phyloP scores from a whole-genome alignment of 2,329 filamentous ascomycete genomes.

The Venturia pyrina region DNA sequence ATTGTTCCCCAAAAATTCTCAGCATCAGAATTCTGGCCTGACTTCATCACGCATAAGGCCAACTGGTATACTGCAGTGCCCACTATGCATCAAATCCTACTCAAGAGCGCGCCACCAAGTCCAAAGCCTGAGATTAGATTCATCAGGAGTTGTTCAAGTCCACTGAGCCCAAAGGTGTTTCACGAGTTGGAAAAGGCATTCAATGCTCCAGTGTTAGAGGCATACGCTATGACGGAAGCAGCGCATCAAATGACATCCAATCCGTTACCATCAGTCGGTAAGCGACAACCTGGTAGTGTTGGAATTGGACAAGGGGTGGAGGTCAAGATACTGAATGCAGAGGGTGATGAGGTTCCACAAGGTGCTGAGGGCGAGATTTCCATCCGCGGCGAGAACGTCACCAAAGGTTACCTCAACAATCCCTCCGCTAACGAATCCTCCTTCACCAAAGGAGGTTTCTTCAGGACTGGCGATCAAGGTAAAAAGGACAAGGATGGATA shows the following conservation, averaged over 20 bases:
- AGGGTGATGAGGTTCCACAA: conserved; percentile 56
- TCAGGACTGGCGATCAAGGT: conserved; percentile 81
- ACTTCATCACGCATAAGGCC: conserved; percentile 63
- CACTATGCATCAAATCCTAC: conserved; percentile 81
- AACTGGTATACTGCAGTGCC: conserved; percentile 95
- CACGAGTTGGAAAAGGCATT: conserved; percentile 67
- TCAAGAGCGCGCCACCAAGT: conserved; percentile 59
- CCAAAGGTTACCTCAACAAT: conserved; percentile 79
- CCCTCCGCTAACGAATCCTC: conserved; percentile 61
- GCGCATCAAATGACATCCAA: conserved; percentile 75
- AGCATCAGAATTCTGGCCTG: conserved; percentile 70
- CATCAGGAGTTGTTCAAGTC: conserved; percentile 79
- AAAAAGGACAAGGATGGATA: conserved; percentile 73
- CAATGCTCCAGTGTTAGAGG: conserved; percentile 73
- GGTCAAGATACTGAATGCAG: conserved; percentile 63
- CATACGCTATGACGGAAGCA: conserved; percentile 88
- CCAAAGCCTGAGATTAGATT: conserved; percentile 69
- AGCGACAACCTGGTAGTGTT: conserved; percentile 72
- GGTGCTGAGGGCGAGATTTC: conserved; percentile 73
- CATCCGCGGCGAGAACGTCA: conserved; percentile 74
- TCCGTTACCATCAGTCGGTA: conserved; percentile 50
- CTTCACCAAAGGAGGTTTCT: conserved; percentile 68
- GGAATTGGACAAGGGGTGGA: conserved; percentile 78
- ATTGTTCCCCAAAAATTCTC: conserved; percentile 73
- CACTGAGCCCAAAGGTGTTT: conserved; percentile 72